Evolutionary conservation across 1,284 basidiomycete genomes (phyloP).

Genomic region (Sphagnurus paluster): DNA sequence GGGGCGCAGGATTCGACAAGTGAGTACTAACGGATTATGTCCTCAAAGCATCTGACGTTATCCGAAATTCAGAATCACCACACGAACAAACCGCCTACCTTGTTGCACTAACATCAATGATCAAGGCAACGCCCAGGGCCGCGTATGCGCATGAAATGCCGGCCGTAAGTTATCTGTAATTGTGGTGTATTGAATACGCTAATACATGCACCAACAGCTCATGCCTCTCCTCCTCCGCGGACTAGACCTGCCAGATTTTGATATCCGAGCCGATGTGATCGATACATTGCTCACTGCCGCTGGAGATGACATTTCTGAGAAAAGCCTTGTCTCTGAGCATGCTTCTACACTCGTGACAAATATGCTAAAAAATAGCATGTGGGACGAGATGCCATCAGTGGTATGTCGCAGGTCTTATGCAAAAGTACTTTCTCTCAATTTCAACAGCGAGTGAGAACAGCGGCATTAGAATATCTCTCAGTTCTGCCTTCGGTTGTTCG

Average conservation of each 20-base stretch:
- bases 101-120: slow-evolving; percentile 81
- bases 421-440: not conserved
- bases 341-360: slow-evolving; percentile 68
- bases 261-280: slow-evolving; percentile 79
- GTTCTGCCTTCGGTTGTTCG: slow-evolving; percentile 74
- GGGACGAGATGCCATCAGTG: slow-evolving; percentile 48
- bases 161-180: slow-evolving; percentile 43
- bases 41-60: not conserved
- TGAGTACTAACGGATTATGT: slow-evolving; percentile 26
- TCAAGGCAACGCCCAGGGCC: slow-evolving; percentile 79
- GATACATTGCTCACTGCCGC: slow-evolving; percentile 77
- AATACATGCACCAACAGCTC: slow-evolving; percentile 49
- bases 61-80: slow-evolving; percentile 33
- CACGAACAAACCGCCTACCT: slow-evolving; percentile 70
- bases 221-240: slow-evolving; percentile 89
- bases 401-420: slow-evolving; percentile 41
- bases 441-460: slow-evolving; percentile 67
- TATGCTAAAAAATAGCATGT: slow-evolving; percentile 66
- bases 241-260: slow-evolving; percentile 73
- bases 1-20: slow-evolving; percentile 51
- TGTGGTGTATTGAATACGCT: not conserved
- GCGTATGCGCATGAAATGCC: slow-evolving; percentile 70
- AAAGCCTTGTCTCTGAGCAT: slow-evolving; percentile 60
- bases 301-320: slow-evolving; percentile 54
- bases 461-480: slow-evolving; percentile 75